These are phyloP conservation scores for Syzygium aromaticum DNA, from an alignment of 345 rosid species.

Conservation along the genomic window DNA sequence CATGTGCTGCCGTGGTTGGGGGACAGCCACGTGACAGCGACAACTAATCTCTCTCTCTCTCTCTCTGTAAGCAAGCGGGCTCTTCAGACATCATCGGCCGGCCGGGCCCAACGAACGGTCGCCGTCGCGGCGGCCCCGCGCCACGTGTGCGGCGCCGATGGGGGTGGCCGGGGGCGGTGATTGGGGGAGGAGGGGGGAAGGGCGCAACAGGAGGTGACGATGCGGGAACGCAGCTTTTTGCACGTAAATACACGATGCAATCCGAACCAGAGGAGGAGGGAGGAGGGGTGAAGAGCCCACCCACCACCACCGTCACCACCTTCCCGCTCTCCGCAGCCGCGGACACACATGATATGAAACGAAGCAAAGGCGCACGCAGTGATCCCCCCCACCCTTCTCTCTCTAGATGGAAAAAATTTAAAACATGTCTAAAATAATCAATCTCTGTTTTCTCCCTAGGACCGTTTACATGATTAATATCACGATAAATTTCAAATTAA, in stretches of 20 bases:
- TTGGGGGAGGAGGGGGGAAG: background rate
- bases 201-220: background rate
- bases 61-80: background rate
- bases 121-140: background rate
- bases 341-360: background rate
- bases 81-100: too few relatives aligned
- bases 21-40: constrained; percentile 3
- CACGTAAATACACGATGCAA: background rate
- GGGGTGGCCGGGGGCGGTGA: background rate
- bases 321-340: background rate
- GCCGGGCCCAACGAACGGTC: background rate
- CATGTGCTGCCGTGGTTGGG: background rate
- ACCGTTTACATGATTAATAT: too few relatives aligned
- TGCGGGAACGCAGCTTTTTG: background rate
- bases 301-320: background rate
- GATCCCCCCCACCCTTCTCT: background rate
- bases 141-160: background rate
- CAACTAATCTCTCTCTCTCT: background rate
- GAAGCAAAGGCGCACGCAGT: background rate
- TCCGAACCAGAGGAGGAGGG: background rate
- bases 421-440: too few relatives aligned
- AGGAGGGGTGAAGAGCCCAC: background rate
- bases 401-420: too few relatives aligned
- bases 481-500: too few relatives aligned
- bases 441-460: too few relatives aligned